These are phyloP conservation scores for Aspergillus tamarii DNA, from an alignment of 2,329 filamentous ascomycete species.

Conservation along the genomic window DNA sequence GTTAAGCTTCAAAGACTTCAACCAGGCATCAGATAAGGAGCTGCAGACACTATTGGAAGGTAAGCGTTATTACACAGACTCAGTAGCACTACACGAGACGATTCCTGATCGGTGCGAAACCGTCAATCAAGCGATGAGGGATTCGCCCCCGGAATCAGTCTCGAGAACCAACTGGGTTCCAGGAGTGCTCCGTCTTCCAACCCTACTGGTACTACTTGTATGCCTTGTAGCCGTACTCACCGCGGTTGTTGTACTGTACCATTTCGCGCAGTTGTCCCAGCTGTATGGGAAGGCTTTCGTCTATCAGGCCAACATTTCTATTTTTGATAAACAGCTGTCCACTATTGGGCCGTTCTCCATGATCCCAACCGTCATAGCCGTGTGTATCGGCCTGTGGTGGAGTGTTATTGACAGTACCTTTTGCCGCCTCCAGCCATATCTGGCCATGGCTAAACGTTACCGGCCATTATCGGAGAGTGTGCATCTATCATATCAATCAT, in stretches of 20 bases:
- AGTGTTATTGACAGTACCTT: constrained; percentile 1
- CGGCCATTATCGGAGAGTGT: background rate
- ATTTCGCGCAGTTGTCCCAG: background rate
- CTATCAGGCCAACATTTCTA: constrained; percentile 2
- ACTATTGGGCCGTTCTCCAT: constrained; percentile 3
- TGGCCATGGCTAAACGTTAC: constrained; percentile 2
- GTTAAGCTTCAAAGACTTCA: background rate
- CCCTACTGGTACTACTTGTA: background rate
- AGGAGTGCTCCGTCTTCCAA: background rate
- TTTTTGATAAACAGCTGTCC: constrained; percentile 1
- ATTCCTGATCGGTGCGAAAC: background rate
- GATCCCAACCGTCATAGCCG: constrained; percentile 3
- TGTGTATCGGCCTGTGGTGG: constrained; percentile 6
- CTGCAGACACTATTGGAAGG: background rate
- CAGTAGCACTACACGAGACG: background rate
- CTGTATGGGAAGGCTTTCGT: constrained; percentile 2
- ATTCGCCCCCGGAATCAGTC: background rate
- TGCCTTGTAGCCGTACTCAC: background rate
- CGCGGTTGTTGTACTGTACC: background rate
- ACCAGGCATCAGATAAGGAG: background rate
- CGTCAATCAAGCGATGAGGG: background rate
- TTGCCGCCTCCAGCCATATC: constrained; percentile 4
- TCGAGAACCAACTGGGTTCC: background rate
- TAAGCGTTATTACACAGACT: background rate
- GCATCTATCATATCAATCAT: constrained; percentile 1